These are phyloP conservation scores for Monilinia polystroma DNA, from an alignment of 2,329 filamentous ascomycete genomes.

Conservation along the genomic window DNA sequence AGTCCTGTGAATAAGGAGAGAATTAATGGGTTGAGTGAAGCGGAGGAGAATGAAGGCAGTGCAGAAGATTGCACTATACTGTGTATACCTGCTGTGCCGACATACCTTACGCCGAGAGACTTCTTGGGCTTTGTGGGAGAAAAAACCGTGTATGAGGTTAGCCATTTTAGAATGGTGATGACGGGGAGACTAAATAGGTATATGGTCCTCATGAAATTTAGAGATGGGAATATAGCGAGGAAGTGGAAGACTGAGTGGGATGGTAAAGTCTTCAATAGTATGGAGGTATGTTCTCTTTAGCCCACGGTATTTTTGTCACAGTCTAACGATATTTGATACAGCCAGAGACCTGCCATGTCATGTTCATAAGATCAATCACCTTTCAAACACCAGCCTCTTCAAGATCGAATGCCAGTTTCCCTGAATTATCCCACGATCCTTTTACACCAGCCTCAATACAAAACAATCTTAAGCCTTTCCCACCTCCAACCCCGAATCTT, in stretches of 20 bases:
- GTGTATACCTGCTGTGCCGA: conserved; percentile 91
- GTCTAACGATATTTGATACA: conserved; percentile 40
- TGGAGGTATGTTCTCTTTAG: conserved; percentile 62
- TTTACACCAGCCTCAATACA: conserved; percentile 56
- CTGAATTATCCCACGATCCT: conserved; percentile 62
- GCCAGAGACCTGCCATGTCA: conserved; percentile 92
- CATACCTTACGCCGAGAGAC: conserved; percentile 87
- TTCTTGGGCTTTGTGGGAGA: conserved; percentile 91
- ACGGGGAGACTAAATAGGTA: conserved; percentile 88
- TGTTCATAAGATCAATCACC: conserved; percentile 89
- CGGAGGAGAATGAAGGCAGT: conserved; percentile 42
- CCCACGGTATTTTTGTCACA: neutral
- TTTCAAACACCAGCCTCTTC: conserved; percentile 55
- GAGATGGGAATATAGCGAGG: conserved; percentile 68
- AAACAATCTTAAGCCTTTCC: conserved; percentile 54
- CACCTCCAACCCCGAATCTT: conserved; percentile 73
- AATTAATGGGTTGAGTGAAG: conserved; percentile 34
- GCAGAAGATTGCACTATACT: conserved; percentile 72
- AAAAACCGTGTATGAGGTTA: conserved; percentile 79
- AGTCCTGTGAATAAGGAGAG: conserved; percentile 27
- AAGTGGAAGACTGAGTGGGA: conserved; percentile 87
- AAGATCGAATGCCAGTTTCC: conserved; percentile 46
- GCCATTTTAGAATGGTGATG: conserved; percentile 91
- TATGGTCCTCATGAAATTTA: conserved; percentile 93
- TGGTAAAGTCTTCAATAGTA: conserved; percentile 86